phyloP scores from a whole-genome alignment of 176 grass and related monocot genomes.

The Ananas comosus region DNA sequence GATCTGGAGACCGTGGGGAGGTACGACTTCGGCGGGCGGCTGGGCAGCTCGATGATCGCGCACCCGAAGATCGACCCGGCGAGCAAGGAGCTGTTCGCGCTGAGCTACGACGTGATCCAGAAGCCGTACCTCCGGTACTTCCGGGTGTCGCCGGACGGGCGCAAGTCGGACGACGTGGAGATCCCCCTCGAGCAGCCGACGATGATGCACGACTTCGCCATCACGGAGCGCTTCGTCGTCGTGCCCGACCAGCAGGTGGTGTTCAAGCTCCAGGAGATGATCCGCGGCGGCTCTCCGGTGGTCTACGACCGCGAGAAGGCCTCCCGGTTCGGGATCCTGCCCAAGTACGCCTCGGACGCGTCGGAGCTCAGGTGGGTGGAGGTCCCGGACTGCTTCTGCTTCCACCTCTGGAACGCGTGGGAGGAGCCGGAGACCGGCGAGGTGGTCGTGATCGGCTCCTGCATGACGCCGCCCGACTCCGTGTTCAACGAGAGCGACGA shows the following conservation, averaged over 20 bases:
- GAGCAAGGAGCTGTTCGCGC: constrained; percentile 61
- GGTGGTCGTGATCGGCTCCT: constrained; percentile 74
- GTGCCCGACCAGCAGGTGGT: constrained; percentile 90
- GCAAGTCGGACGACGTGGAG: constrained; percentile 58
- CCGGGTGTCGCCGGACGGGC: constrained; percentile 44
- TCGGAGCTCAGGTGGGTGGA: constrained; percentile 75
- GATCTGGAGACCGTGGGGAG: constrained; percentile 49
- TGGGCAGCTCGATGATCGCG: constrained; percentile 57
- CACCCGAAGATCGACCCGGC: constrained; percentile 71
- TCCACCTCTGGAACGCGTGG: constrained; percentile 98
- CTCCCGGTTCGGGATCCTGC: constrained; percentile 62
- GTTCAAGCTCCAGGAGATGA: constrained; percentile 77
- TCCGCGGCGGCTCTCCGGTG: constrained; percentile 68
- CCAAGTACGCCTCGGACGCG: constrained; percentile 49
- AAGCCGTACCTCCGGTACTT: constrained; percentile 71
- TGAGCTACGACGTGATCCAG: constrained; percentile 81
- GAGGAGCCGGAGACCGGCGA: constrained; percentile 46
- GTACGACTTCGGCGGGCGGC: constrained; percentile 70
- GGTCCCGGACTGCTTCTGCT: constrained; percentile 94
- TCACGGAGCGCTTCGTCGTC: constrained; percentile 70
- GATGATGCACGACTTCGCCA: constrained; percentile 96
- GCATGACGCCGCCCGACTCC: constrained; percentile 88
- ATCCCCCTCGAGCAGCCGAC: constrained; percentile 71
- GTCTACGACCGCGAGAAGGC: constrained; percentile 65
- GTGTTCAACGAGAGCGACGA: constrained; percentile 73